Base-by-base conservation (phyloP, 1,139 yeast genomes). In the Blastobotrys persicus region DNA sequence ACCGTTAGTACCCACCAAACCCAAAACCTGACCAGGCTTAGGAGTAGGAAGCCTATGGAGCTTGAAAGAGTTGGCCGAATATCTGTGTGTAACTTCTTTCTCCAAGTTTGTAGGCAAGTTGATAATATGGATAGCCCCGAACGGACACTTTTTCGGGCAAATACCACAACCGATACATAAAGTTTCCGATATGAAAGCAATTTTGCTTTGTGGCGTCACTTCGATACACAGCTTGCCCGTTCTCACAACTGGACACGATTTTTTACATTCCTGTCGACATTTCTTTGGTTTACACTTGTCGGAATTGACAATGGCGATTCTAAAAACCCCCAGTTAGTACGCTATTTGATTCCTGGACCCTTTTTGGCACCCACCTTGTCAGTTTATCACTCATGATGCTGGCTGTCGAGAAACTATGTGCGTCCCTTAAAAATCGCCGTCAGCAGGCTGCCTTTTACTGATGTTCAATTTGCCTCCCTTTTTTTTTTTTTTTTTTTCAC, bases 91-190 rank as follows among this genome's bases (percentile, higher is more conserved):
- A 51, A 92, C 94, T 70, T 92, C 92, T 47, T 77, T 75, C 47
- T 91, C 98, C 69, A 92, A 78, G 69, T 92, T 89, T 37, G 98
- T 92, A 57, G 98, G 98, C 69, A 92, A 77, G 66, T 92, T 92
- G 74, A 92, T 92, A 68, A 92, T 91, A 66, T 81, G 85, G 63
- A 92, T 91, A 59, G 98, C 98, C 63, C 91, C 96, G 66, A 92
- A 92, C 26, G 98, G 98, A 73, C 98, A 92, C 69, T 89, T 92
- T 71, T 92, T 92, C 46, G 89, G 96, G 78, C 98, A 92, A 63
- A 92, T 92, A 89, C 98, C 98, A 77, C 98, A 92, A 68, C 98
- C 98, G 64, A 92, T 92, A 79, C 98, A 92, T 67, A 92, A 76
- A 40, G 76, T 87, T 70, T 92, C 98, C n/a, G 96, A 88, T 55